Evolutionary conservation across 2,329 filamentous ascomycete species (phyloP).

Genomic region (Fusarium subtropicale): DNA sequence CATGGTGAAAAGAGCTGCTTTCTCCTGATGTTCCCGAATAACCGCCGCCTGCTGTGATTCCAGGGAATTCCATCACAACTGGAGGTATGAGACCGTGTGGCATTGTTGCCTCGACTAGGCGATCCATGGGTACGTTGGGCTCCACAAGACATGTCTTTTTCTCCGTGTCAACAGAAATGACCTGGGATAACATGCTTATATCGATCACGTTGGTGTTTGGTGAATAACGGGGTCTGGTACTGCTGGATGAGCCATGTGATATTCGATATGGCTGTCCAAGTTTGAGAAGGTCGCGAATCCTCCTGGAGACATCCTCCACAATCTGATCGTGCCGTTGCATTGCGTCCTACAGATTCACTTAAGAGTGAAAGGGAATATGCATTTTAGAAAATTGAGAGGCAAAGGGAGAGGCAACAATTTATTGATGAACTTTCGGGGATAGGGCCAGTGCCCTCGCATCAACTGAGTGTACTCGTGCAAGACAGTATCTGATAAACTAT

Average conservation of each 20-base stretch:
- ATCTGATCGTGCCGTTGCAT: slow-evolving; percentile 62
- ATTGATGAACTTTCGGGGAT: accelerated
- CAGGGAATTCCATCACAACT: slow-evolving; percentile 78
- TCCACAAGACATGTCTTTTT: slow-evolving; percentile 61
- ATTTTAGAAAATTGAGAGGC: not conserved
- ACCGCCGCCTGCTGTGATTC: slow-evolving; percentile 75
- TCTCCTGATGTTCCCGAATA: slow-evolving; percentile 76
- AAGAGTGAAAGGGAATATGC: accelerated
- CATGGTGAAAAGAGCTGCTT: slow-evolving; percentile 73
- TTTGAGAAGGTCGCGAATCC: slow-evolving; percentile 59
- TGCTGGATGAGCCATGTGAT: slow-evolving; percentile 79
- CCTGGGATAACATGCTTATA: slow-evolving; percentile 37
- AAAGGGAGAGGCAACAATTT: not conserved
- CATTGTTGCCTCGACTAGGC: slow-evolving; percentile 68
- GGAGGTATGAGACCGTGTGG: slow-evolving; percentile 67
- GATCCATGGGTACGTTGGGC: slow-evolving; percentile 77
- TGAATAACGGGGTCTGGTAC: slow-evolving; percentile 65
- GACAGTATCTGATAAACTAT: not conserved
- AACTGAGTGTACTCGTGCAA: not conserved
- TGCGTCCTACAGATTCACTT: accelerated
- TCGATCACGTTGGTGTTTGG: slow-evolving; percentile 35
- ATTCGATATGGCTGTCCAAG: slow-evolving; percentile 71
- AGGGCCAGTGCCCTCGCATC: accelerated
- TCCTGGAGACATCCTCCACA: slow-evolving; percentile 57
- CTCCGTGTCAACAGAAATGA: slow-evolving; percentile 21